Evolutionary conservation across 495 filamentous ascomycete genomes (phyloP), one percentile per base, ranked within the genome.

Genomic region (Podospora bellae-mahoneyi): DNA sequence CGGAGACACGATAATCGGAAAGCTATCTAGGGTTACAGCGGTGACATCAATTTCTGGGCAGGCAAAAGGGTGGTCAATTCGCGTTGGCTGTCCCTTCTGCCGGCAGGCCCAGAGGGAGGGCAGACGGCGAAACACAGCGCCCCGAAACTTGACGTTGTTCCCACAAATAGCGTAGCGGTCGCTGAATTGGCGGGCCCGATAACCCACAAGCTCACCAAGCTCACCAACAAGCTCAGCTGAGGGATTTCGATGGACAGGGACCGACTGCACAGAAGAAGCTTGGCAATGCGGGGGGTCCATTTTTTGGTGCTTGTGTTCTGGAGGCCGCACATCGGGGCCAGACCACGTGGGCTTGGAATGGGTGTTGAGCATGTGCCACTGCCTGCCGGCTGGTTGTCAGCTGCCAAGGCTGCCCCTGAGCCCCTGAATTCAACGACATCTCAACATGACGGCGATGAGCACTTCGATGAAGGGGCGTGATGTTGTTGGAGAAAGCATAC

Each of bases 381-480:
- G 55, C 0, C 55, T 15, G n/a, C 4, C 55, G 13, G 55, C 55
- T 58, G 55, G n/a, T n/a, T 58, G 18, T 19, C 55, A 26, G 55
- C 18, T 10, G 55, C 5, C 55, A 58, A 18, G 26, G 13, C 18
- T 58, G 18, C 55, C 55, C 55, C 55, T 58, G 55, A 58, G 19
- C 55, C 55, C 55, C 55, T 58, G 55, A 58, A 48, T 48, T 18
- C 39, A 48, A 48, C 39, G 39, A 48, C 39, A 48, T 48, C 39
- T 13, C 6, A 10, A 3, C 5, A 18, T 48, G 39, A 10, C 39
- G 7, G 39, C 39, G 15, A 3, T 48, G 39, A 48, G 39, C 7
- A 48, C 5, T 2, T 6, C 6, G 13, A 10, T 48, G 15, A 48
- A 3, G 15, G 15, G 7, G 9, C 39, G 18, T 48, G 18, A 13